phyloP scores from a whole-genome alignment of 352 stramenopile genomes.

The Pythium grandisporangium region DNA sequence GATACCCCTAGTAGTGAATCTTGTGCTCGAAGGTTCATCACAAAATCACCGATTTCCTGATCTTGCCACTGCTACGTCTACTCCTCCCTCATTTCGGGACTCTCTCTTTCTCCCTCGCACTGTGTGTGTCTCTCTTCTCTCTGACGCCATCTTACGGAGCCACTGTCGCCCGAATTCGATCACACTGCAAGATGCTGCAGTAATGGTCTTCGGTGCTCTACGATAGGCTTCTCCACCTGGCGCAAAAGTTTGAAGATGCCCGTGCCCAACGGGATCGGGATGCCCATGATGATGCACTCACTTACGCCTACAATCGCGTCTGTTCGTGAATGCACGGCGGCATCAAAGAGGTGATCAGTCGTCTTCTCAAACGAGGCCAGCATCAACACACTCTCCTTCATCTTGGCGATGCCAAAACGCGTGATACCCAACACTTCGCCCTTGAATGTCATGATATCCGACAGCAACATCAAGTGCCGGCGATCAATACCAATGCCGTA shows the following conservation, averaged over 20 bases:
- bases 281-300: constrained; percentile 99
- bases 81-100: no score
- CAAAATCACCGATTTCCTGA: no score
- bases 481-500: constrained; percentile 99
- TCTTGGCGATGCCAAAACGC: constrained; percentile 99
- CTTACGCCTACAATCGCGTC: constrained; percentile 98
- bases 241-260: constrained; percentile 96
- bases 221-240: constrained; percentile 65
- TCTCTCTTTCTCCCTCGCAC: no score
- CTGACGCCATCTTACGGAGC: no score
- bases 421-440: constrained; percentile 84
- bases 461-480: constrained; percentile 98
- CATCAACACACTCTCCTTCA: constrained; percentile 99
- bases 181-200: constrained; percentile 23
- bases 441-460: constrained; percentile 99
- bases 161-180: neutral
- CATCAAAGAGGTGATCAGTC: constrained; percentile 99
- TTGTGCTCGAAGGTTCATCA: no score
- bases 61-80: no score
- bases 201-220: constrained; percentile 56
- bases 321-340: constrained; percentile 95
- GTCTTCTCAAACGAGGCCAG: constrained; percentile 99
- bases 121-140: no score
- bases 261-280: constrained; percentile 96
- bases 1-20: no score